These are phyloP conservation scores for Moricandia moricandioides DNA, from an alignment of 345 rosid genomes.

Conservation along the genomic window DNA sequence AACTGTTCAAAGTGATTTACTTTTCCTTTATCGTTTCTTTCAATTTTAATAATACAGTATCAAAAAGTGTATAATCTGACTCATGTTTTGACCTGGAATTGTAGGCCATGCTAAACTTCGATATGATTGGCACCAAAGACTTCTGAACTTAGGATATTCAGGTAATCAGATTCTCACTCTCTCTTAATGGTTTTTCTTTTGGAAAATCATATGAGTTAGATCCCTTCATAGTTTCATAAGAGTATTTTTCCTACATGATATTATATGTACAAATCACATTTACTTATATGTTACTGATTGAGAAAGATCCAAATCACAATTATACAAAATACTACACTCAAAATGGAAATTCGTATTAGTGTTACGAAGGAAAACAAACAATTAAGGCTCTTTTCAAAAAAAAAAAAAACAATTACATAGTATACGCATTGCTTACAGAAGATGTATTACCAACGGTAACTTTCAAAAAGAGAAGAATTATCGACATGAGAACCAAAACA, in stretches of 20 bases:
- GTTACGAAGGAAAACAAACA: background rate
- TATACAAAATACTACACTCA: background rate
- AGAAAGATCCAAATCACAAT: background rate
- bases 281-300: background rate
- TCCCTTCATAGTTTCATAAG: no score
- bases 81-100: background rate
- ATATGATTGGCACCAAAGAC: background rate
- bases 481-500: background rate
- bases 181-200: background rate
- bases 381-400: background rate
- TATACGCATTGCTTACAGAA: background rate
- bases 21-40: background rate
- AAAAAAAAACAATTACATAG: background rate
- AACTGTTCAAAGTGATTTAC: conserved; percentile 1
- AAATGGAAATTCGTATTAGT: background rate
- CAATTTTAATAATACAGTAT: background rate
- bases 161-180: background rate
- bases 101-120: background rate
- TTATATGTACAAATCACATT: background rate
- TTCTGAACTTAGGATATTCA: background rate
- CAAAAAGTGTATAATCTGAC: background rate
- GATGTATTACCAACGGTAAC: background rate
- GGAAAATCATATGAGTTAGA: background rate
- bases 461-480: background rate
- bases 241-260: background rate